Percentiles rank a stretch among this genome's conserved stretches.
These are phyloP conservation scores for Pistacia integerrima DNA, from an alignment of 345 rosid genomes.

Conservation along the genomic window DNA sequence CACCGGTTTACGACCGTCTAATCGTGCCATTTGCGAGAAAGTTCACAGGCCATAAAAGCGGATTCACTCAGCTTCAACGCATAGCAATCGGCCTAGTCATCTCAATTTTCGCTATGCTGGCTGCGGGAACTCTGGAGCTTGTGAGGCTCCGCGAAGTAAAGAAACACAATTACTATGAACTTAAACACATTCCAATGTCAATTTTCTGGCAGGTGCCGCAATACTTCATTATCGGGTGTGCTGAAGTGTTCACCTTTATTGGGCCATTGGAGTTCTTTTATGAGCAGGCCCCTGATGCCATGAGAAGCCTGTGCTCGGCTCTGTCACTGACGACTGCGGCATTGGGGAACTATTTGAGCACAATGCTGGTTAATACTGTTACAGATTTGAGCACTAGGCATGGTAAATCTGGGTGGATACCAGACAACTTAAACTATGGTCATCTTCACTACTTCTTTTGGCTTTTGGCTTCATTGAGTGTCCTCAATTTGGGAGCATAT, in stretches of 20 bases:
- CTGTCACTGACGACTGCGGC: conserved; percentile 47
- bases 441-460: conserved; percentile 51
- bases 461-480: conserved; percentile 21
- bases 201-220: conserved; percentile 38
- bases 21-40: conserved; percentile 29
- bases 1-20: conserved; percentile 38
- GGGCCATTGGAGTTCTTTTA: conserved; percentile 54
- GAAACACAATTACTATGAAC: conserved; percentile 21
- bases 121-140: conserved; percentile 23
- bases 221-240: conserved; percentile 49
- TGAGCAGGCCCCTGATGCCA: conserved; percentile 54
- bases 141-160: conserved; percentile 19
- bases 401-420: conserved; percentile 51
- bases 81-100: conserved; percentile 23
- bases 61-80: conserved; percentile 28
- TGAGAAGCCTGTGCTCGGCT: conserved; percentile 58
- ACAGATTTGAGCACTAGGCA: conserved; percentile 35
- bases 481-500: conserved; percentile 22
- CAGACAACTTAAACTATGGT: conserved; percentile 50
- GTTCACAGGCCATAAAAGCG: conserved; percentile 20
- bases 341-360: conserved; percentile 48
- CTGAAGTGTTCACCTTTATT: conserved; percentile 53
- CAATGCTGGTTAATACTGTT: conserved; percentile 42
- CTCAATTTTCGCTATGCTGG: conserved; percentile 27
- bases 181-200: conserved; percentile 27